Conservation (phyloP, 164 flowering plant genomes). For the Berberis thunbergii region DNA sequence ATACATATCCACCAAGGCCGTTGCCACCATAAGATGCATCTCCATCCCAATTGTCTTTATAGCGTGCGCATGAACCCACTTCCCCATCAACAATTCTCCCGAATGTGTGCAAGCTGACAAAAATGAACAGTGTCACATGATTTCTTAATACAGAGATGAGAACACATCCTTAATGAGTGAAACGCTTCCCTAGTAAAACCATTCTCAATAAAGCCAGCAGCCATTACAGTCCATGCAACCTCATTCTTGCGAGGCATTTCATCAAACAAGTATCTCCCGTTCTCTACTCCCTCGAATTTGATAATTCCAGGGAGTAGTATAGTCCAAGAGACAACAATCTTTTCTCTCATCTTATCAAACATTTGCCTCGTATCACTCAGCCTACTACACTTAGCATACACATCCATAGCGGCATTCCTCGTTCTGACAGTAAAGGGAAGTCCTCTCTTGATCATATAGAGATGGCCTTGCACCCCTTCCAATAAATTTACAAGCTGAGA, state of each 20-base stretch:
- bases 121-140: slow-evolving; percentile 45
- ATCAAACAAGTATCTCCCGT: slow-evolving; percentile 39
- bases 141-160: slow-evolving; percentile 16
- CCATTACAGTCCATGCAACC: slow-evolving; percentile 60
- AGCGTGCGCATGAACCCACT: slow-evolving; percentile 58
- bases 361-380: slow-evolving; percentile 33
- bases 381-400: slow-evolving; percentile 55
- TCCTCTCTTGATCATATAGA: slow-evolving; percentile 37
- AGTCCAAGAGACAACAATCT: slow-evolving; percentile 62
- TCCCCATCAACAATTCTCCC: slow-evolving; percentile 44
- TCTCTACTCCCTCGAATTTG: slow-evolving; percentile 38
- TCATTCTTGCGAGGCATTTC: slow-evolving; percentile 57
- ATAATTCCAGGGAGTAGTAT: slow-evolving; percentile 36
- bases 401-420: slow-evolving; percentile 50
- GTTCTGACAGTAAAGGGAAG: slow-evolving; percentile 21
- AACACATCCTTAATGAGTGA: slow-evolving; percentile 32
- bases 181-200: slow-evolving; percentile 36
- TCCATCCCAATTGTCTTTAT: slow-evolving; percentile 27
- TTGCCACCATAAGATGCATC: slow-evolving; percentile 37
- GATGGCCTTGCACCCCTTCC: slow-evolving; percentile 36
- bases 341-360: slow-evolving; percentile 36
- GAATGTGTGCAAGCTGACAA: slow-evolving; percentile 46
- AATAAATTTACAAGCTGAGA: slow-evolving; percentile 26
- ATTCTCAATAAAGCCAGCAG: slow-evolving; percentile 33
- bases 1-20: slow-evolving; percentile 68